phyloP scores from a whole-genome alignment of 257 asterid species.

The Fraxinus quadrangulata region DNA sequence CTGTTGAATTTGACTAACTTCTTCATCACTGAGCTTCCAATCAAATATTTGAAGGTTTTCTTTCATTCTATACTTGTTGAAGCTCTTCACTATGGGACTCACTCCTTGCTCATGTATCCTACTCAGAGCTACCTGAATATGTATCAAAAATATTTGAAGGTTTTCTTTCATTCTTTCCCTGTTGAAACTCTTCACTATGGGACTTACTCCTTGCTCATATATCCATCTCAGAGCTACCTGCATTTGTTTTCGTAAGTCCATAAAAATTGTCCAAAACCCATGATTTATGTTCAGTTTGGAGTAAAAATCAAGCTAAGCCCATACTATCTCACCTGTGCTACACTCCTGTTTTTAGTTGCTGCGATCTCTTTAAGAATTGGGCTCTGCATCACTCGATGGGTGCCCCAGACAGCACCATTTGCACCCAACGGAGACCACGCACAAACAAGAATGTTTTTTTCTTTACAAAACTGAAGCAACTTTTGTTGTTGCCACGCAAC shows the following conservation, averaged over 20 bases:
- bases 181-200: constrained; percentile 39
- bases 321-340: constrained; percentile 45
- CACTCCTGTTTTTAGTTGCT: constrained; percentile 31
- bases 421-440: constrained; percentile 66
- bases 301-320: too few relatives aligned
- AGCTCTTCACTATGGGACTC: constrained; percentile 34
- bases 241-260: too few relatives aligned
- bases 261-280: background rate
- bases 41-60: constrained; percentile 37
- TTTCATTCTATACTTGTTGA: constrained; percentile 40
- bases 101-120: constrained; percentile 44
- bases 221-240: constrained; percentile 35
- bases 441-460: constrained; percentile 38
- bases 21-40: constrained; percentile 45
- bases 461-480: constrained; percentile 42
- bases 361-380: constrained; percentile 44
- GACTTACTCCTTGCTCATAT: constrained; percentile 35
- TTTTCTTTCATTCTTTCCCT: constrained; percentile 43
- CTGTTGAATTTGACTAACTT: constrained; percentile 34
- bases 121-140: constrained; percentile 24
- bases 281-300: too few relatives aligned
- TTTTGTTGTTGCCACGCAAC: constrained; percentile 60
- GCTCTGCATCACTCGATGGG: constrained; percentile 41
- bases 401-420: constrained; percentile 49
- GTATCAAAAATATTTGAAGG: constrained; percentile 35